Base-by-base conservation (phyloP, 192 early-diverging fungal genomes). In the Entomortierella chlamydospora region DNA sequence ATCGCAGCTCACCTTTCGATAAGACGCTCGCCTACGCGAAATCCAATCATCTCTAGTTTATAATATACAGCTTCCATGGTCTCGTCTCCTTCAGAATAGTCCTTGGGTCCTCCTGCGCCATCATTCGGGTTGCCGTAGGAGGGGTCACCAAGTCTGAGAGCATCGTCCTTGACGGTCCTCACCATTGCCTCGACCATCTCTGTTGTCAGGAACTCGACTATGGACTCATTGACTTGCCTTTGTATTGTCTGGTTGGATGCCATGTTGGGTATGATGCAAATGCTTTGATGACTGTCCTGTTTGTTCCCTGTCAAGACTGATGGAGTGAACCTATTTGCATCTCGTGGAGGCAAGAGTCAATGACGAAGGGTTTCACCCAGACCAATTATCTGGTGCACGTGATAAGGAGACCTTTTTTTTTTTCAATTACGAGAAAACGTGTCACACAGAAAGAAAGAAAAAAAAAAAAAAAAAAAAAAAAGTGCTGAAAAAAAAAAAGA, bases 41-140 rank as follows among this genome's bases (percentile, higher is more conserved):
- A 98, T 4, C 98, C 98, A 33, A 98, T 87, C 68, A 84, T 86
- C 71, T 99, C 96, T 42, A 99, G 86, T 81, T 96, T 97, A 61
- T 91, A 94, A 68, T 92, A 97, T 17, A 96, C 91, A 22, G 92
- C 90, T 78, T 97, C 98, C 74, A 90, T 90, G 37, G 95, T 91
- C 61, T 89, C 89, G 51, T 94, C 94, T 55, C 76, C 70, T 59
- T 84, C 83, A 30, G 79, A 68, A 22, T 72, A 70, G 22, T 79
- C 76, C 22, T 70, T 70, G 9, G 76, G 61, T 61, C 76, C 76
- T 6, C 68, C 76, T 54, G 76, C 58, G 4, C 61, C 68, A 22
- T 70, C 76, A 34, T 65, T 69, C 68, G 68, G 49, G 72, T 78
- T 69, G 30, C 68, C 63, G 23, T 37, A 50, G 5, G 64, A 43